Conservation (phyloP, 1,284 basidiomycete species). For the Flammula alnicola region DNA sequence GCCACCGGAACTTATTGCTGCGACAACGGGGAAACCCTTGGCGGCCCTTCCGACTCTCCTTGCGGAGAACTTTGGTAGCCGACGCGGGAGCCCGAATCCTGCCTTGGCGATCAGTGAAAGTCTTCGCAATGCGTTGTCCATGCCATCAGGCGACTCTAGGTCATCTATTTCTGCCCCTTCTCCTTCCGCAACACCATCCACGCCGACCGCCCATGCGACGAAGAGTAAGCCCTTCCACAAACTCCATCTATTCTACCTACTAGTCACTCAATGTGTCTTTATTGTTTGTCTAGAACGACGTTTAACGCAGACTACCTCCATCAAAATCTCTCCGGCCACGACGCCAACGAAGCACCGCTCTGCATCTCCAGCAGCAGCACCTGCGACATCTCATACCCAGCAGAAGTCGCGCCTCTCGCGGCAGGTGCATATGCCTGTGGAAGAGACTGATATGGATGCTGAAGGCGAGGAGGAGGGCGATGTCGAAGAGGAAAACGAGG, state of each 20-base stretch:
- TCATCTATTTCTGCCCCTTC: slow-evolving; percentile 15
- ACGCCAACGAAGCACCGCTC: slow-evolving; percentile 43
- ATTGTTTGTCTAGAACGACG: slow-evolving; percentile 38
- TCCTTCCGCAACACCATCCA: slow-evolving; percentile 25
- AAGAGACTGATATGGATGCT: slow-evolving; percentile 41
- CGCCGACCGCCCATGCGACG: slow-evolving; percentile 30
- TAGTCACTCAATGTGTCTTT: too few relatives aligned
- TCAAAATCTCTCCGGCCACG: slow-evolving; percentile 40
- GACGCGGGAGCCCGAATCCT: slow-evolving; percentile 40
- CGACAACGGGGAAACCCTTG: slow-evolving; percentile 24
- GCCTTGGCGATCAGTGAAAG: slow-evolving; percentile 54
- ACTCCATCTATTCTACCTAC: neutral
- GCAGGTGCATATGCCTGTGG: slow-evolving; percentile 43
- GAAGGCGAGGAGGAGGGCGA: slow-evolving; percentile 41
- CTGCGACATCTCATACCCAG: slow-evolving; percentile 31
- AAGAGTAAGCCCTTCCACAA: slow-evolving; percentile 38
- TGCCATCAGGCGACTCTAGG: slow-evolving; percentile 29
- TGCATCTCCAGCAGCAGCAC: slow-evolving; percentile 41
- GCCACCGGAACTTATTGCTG: slow-evolving; percentile 34
- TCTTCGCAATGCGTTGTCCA: slow-evolving; percentile 47
- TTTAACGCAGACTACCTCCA: slow-evolving; percentile 39
- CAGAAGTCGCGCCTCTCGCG: slow-evolving; percentile 47
- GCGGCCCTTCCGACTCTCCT: slow-evolving; percentile 18
- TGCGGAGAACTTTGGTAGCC: slow-evolving; percentile 28
- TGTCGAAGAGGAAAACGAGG: slow-evolving; percentile 41